Evolutionary conservation across 345 rosid genomes (phyloP), one percentile per base, ranked within the genome.

Genomic region (Draba incana): DNA sequence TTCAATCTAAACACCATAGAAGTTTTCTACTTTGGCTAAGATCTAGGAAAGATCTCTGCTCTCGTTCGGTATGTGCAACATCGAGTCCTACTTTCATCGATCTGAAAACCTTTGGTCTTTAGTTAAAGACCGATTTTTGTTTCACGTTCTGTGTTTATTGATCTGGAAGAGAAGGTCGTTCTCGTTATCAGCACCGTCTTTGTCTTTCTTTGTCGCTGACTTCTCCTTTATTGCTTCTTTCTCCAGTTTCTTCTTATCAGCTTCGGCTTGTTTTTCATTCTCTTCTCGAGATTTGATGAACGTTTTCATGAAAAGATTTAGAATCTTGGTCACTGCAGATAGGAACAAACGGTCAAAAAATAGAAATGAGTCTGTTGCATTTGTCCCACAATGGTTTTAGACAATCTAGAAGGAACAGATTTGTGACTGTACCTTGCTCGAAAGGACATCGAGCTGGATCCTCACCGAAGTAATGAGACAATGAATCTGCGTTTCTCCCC

Each of bases 371-470:
- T 37, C 39, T 0, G 37, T 12, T 42, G 58, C 37, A 52, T 52
- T 27, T 13, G 23, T 61, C 64, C 13, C 45, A 44, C 3, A 53
- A 43, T 42, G 31, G 31, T 45, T 42, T 15, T 53, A 30, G 23
- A 56, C 38, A 56, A 43, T 39, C 12, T 57, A 52, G 14, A 58
- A 58, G 63, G 70, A 64, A 35, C 2, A 57, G 27, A 28, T 8
- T 20, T 44, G 37, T 49, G 44, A 8, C 14, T 43, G 54, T 70
- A 94, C 99, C 99, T 91, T 94, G 99, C 73, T 94, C 99, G 56
- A 91, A 94, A 74, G 99, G 99, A 66, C 98, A 94, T 10, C 96
- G 87, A 61, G 89, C 84, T 44, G 99, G 99, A 86, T 94, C 99
- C 80, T 94, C 97, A 64, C 98, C 98, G 35, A 94, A 91, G 78